These are phyloP conservation scores for Candida boleticola DNA, from an alignment of 805 yeast genomes.

Conservation along the genomic window DNA sequence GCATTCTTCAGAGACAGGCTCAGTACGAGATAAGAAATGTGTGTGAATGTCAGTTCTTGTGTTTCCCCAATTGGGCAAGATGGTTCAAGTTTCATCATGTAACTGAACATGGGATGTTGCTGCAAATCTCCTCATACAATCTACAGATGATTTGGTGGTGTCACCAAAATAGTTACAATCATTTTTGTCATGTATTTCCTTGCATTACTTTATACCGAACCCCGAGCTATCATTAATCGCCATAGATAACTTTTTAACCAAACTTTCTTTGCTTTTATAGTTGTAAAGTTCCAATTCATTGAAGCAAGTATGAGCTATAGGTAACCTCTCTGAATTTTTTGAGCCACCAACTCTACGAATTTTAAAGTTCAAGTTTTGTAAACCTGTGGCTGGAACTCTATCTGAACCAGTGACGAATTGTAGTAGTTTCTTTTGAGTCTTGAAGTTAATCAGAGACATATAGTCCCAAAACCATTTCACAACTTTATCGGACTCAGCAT, in stretches of 20 bases:
- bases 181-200: no score
- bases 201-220: constrained; percentile 73
- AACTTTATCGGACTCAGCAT: constrained; percentile 36
- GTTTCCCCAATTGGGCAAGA: no score
- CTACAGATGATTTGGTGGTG: no score
- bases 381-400: constrained; percentile 89
- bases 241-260: constrained; percentile 54
- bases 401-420: constrained; percentile 88
- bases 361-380: constrained; percentile 69
- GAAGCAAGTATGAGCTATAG: constrained; percentile 92
- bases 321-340: constrained; percentile 51
- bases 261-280: constrained; percentile 54
- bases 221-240: constrained; percentile 85
- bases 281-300: constrained; percentile 80
- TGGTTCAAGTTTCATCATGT: no score
- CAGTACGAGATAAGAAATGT: no score
- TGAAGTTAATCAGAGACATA: constrained; percentile 44
- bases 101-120: no score
- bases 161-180: no score
- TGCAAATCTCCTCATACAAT: no score
- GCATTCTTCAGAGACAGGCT: no score
- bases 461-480: constrained; percentile 89
- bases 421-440: constrained; percentile 60
- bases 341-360: constrained; percentile 48
- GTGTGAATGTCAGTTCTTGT: no score